Evolutionary conservation across 2,329 filamentous ascomycete species (phyloP), one percentile per base, ranked within the genome.

Genomic region (Lachnellula hyalina): DNA sequence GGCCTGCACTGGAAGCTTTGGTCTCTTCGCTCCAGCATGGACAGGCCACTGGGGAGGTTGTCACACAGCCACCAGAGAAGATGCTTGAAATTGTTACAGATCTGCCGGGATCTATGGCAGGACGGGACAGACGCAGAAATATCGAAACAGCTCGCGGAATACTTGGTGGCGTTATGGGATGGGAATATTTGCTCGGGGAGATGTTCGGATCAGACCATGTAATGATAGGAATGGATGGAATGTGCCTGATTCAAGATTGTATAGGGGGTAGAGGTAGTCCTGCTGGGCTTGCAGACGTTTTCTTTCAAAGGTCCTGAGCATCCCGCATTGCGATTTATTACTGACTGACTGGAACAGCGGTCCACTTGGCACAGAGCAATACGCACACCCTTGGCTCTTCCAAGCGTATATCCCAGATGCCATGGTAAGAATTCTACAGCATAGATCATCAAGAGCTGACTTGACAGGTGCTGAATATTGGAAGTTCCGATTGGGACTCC

Each of bases 181-280:
- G 69, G 69, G 69, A 71, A 48, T 71, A 67, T 51, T 47, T 71
- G 34, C 60, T 71, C 1, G 68, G 68, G 36, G 69, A 72, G 49
- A 70, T 71, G 69, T 71, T 72, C 53, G 62, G 61, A 28, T 65
- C 58, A 7, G 67, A 71, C 54, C 70, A 71, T 60, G 62, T 66
- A 32, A 61, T 60, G 23, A 61, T 70, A 44, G 64, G 66, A 8
- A 63, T 67, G 47, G 66, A 70, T 51, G 69, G 68, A 0, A 71
- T 71, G 68, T 71, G 70, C 52, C 56, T 72, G 23, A 62, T 61
- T 40, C 61, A 63, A 49, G 60, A 68, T 32, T 71, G 69, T 53
- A 65, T 70, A 36, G 68, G 67, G 1, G 68, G 69, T 6, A 61
- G 55, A 53, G 68, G 68, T 15, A 61, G 51, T 54, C 63, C 64